phyloP scores from a whole-genome alignment of 2,329 filamentous ascomycete genomes.

The Clarireedia sp. region DNA sequence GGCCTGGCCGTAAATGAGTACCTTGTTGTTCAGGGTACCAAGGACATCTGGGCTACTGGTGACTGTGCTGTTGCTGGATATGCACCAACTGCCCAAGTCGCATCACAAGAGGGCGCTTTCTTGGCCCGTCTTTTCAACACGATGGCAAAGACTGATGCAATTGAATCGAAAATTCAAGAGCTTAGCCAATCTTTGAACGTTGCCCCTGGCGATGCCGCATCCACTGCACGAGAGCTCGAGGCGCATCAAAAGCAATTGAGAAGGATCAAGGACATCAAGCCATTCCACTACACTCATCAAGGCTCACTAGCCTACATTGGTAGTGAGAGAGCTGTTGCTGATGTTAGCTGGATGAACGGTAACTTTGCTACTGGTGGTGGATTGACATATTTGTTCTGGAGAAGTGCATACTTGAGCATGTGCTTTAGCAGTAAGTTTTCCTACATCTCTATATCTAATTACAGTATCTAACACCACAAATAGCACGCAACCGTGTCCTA shows the following conservation, averaged over 20 bases:
- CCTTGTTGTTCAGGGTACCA: slow-evolving; percentile 91
- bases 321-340: slow-evolving; percentile 93
- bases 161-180: slow-evolving; percentile 67
- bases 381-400: slow-evolving; percentile 97
- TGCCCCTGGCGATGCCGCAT: slow-evolving; percentile 56
- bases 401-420: slow-evolving; percentile 97
- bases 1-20: slow-evolving; percentile 98
- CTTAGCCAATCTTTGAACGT: slow-evolving; percentile 58
- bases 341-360: slow-evolving; percentile 94
- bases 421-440: slow-evolving; percentile 90
- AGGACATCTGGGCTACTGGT: slow-evolving; percentile 96
- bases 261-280: slow-evolving; percentile 88
- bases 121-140: slow-evolving; percentile 95
- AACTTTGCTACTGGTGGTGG: slow-evolving; percentile 91
- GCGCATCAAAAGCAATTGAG: slow-evolving; percentile 77
- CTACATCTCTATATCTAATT: not conserved
- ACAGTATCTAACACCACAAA: slow-evolving; percentile 17
- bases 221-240: slow-evolving; percentile 68
- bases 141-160: slow-evolving; percentile 86
- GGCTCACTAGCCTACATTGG: slow-evolving; percentile 96
- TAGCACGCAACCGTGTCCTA: slow-evolving; percentile 87
- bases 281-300: slow-evolving; percentile 98
- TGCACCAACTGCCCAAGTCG: slow-evolving; percentile 94
- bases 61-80: slow-evolving; percentile 98
- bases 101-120: slow-evolving; percentile 91